These are phyloP conservation scores for Stephanodiscus triporus DNA, from an alignment of 108 stramenopile species.

Conservation along the genomic window DNA sequence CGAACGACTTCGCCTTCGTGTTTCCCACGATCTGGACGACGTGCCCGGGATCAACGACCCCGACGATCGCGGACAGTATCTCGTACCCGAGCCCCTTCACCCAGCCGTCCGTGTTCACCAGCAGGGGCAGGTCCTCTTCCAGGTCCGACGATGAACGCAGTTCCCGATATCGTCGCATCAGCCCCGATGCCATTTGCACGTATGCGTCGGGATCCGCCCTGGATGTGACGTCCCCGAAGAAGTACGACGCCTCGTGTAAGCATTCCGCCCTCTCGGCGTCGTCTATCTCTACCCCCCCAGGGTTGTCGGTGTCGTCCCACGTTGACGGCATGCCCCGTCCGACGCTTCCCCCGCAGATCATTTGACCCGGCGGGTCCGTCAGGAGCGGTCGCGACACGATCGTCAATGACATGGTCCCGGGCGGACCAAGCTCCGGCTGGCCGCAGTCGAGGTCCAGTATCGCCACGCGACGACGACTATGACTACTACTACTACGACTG, in stretches of 20 bases:
- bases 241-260: slow-evolving; percentile 61
- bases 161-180: slow-evolving; percentile 54
- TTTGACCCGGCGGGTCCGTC: slow-evolving; percentile 72
- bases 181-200: slow-evolving; percentile 55
- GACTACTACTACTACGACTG: neutral
- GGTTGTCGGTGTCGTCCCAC: neutral
- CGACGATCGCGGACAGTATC: slow-evolving; percentile 75
- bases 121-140: slow-evolving; percentile 54
- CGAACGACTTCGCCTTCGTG: slow-evolving; percentile 66
- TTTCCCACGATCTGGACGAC: slow-evolving; percentile 83
- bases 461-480: slow-evolving; percentile 48
- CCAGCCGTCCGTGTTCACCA: slow-evolving; percentile 96
- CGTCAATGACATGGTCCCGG: slow-evolving; percentile 80
- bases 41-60: slow-evolving; percentile 60
- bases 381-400: slow-evolving; percentile 72
- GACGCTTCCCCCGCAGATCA: slow-evolving; percentile 36
- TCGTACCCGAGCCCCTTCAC: slow-evolving; percentile 89
- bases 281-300: neutral
- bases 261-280: neutral
- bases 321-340: slow-evolving; percentile 1
- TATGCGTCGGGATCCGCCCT: slow-evolving; percentile 77
- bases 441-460: slow-evolving; percentile 91
- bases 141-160: slow-evolving; percentile 2
- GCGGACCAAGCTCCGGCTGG: slow-evolving; percentile 90
- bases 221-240: slow-evolving; percentile 76